Evolutionary conservation across 176 grass and related monocot genomes (phyloP).

Genomic region (Avena sativa): DNA sequence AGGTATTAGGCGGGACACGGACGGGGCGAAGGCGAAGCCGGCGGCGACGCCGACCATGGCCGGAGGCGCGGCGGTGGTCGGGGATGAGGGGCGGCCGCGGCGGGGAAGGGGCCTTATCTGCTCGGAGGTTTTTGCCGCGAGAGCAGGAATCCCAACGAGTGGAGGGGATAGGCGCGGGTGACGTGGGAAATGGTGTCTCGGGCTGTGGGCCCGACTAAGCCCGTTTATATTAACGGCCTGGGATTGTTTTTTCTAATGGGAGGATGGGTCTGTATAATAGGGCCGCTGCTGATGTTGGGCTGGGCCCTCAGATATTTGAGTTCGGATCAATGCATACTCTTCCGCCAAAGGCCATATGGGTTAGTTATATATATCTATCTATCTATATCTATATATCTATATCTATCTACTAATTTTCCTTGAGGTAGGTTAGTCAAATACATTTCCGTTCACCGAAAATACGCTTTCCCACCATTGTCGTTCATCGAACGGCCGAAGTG

Average conservation of each 20-base stretch:
- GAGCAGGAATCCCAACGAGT: slow-evolving; percentile 41
- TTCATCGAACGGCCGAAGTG: no score
- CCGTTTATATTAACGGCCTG: neutral
- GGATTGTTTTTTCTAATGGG: neutral
- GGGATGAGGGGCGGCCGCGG: neutral
- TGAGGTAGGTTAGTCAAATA: no score
- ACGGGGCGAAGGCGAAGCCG: slow-evolving; percentile 42
- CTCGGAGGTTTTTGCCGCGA: slow-evolving; percentile 52
- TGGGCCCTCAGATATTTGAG: neutral
- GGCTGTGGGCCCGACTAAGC: neutral
- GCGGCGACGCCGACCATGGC: slow-evolving; percentile 65
- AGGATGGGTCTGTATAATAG: neutral
- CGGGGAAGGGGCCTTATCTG: slow-evolving; percentile 52
- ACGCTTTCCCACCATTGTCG: no score
- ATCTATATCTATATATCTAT: no score
- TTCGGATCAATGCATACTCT: no score
- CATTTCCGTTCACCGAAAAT: no score
- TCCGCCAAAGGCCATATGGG: no score
- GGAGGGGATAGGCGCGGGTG: slow-evolving; percentile 34
- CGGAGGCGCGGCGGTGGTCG: slow-evolving; percentile 10
- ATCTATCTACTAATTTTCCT: no score
- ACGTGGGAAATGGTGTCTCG: neutral
- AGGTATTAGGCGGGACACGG: neutral
- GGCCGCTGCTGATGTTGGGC: neutral
- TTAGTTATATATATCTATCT: no score